Conservation (phyloP, 202 grass and related monocot genomes). For the Setaria italica region DNA sequence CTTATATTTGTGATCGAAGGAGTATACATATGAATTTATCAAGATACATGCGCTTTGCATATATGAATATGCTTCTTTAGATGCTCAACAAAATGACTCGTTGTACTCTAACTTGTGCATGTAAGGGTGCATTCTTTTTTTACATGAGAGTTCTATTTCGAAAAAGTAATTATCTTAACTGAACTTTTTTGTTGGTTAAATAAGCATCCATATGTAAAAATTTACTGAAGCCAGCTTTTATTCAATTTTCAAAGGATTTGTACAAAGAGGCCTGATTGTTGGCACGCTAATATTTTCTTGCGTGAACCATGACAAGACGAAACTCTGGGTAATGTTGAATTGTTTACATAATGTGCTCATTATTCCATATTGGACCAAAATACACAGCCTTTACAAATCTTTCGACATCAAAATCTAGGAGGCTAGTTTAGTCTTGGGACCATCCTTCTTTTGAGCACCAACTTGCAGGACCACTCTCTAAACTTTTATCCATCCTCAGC, state of each 20-base stretch:
- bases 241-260: background rate
- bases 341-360: slow-evolving; percentile 23
- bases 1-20: background rate
- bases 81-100: background rate
- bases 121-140: background rate
- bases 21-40: background rate
- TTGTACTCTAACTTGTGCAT: background rate
- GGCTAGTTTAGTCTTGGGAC: slow-evolving; percentile 66
- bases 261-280: background rate
- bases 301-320: background rate
- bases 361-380: slow-evolving; percentile 43
- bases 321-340: slow-evolving; percentile 25
- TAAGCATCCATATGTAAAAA: background rate
- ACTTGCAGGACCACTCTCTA: slow-evolving; percentile 62
- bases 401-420: slow-evolving; percentile 61
- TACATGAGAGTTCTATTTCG: background rate
- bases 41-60: background rate
- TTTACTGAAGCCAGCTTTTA: background rate
- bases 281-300: background rate
- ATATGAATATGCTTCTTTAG: background rate
- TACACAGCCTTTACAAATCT: slow-evolving; percentile 47
- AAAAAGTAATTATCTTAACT: background rate
- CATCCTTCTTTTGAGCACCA: slow-evolving; percentile 55
- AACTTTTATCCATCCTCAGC: slow-evolving; percentile 45
- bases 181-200: background rate